Evolutionary conservation across 2,329 filamentous ascomycete genomes (phyloP), one percentile per base, ranked within the genome.

Genomic region (Hypoxylon sp.): DNA sequence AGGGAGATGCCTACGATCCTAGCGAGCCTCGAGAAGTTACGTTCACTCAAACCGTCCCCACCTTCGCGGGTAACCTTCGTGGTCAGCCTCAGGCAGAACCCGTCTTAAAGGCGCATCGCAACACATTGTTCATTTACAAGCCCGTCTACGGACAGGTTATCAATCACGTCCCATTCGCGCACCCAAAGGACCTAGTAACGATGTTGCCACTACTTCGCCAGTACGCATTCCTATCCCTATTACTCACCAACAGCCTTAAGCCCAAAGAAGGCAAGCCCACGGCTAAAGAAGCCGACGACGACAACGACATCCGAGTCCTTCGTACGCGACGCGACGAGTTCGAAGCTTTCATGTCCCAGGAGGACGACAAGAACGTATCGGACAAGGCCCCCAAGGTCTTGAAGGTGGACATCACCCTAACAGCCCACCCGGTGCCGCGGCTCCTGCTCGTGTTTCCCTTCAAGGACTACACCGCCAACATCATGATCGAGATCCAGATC

Each of bases 121-220:
- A 91, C 74, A 88, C 85, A 0, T 82, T 96, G 1, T 89, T 88
- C 69, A 87, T 93, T 17, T 88, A 91, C 60, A 93, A 93, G 77
- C 87, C 89, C 1, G 91, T 93, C 7, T 93, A 91, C 71, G 91
- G 90, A 0, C 86, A 90, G 61, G 83, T 84, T 2, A 78, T 97
- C 7, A 86, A 86, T 0, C 88, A 90, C 60, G 82, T 96, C 32
- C 89, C 92, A 0, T 95, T 97, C 75, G 88, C 89, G 2, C 93
- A 97, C 74, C 93, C 93, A 0, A 87, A 89, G 53, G 92, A 97
- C 75, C 81, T 97, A 3, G 82, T 94, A 5, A 85, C 87, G 58
- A 88, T 94, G 75, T 83, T 97, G n/a, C 92, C 93, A 0, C 82
- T 86, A 3, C 82, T 96, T 14, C 85, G 93, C 13, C 93, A 96